Evolutionary conservation across 192 early-diverging fungal species (phyloP).

Genomic region (Polychytrium aggregatum): DNA sequence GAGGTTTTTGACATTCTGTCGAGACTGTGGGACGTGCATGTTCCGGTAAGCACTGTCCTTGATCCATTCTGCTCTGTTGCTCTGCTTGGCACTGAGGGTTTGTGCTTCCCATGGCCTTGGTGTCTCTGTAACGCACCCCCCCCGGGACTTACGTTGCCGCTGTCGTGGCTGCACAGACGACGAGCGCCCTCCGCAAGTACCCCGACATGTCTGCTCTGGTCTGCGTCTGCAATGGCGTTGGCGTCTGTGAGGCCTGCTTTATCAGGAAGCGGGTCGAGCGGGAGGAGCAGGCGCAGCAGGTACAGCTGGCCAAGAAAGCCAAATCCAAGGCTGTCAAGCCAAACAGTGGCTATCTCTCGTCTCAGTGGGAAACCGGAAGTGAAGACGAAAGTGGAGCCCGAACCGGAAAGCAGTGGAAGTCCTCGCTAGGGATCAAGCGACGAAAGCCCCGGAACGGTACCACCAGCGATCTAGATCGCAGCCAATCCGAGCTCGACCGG

Average conservation of each 20-base stretch:
- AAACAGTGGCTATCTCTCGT: neutral
- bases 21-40: constrained; percentile 8
- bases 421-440: too few relatives aligned
- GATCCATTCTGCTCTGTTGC: neutral
- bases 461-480: too few relatives aligned
- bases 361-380: neutral
- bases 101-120: too few relatives aligned
- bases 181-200: neutral
- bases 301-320: neutral
- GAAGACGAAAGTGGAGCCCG: neutral
- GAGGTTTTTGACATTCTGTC: constrained; percentile 2
- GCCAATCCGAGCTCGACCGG: too few relatives aligned
- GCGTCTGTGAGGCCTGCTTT: constrained; percentile 5
- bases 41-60: constrained; percentile 3
- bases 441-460: too few relatives aligned
- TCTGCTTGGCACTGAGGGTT: too few relatives aligned
- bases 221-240: constrained; percentile 9
- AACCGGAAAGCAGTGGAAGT: too few relatives aligned
- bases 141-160: too few relatives aligned
- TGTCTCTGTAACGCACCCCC: too few relatives aligned
- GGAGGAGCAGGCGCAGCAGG: neutral
- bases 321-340: neutral
- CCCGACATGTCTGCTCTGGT: neutral
- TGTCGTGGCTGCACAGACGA: too few relatives aligned
- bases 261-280: too few relatives aligned